Evolutionary conservation across 257 asterid genomes (phyloP).

Genomic region (Capsicum pubescens): DNA sequence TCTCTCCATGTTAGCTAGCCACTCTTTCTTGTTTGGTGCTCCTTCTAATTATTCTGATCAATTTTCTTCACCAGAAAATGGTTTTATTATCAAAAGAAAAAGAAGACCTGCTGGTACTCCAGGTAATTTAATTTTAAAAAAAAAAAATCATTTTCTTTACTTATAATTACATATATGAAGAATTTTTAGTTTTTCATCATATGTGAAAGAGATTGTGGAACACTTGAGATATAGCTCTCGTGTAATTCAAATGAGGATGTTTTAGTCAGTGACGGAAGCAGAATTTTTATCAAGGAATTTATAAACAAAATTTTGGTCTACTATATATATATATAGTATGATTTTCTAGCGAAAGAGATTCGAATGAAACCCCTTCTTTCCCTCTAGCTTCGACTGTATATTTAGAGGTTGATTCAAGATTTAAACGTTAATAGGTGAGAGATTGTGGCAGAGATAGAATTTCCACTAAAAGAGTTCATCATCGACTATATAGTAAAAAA

Average conservation of each 20-base stretch:
- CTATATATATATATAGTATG: neutral
- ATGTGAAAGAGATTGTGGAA: neutral
- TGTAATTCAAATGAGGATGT: too few species aligned
- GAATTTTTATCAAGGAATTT: neutral
- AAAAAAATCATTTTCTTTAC: too few species aligned
- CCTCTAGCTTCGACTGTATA: neutral
- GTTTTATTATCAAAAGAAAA: constrained; percentile 39
- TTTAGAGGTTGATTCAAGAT: neutral
- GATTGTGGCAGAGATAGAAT: neutral
- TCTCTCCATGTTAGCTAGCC: constrained; percentile 39
- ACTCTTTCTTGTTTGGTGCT: constrained; percentile 43
- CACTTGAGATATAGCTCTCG: neutral
- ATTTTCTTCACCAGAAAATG: constrained; percentile 39
- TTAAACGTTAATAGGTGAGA: neutral
- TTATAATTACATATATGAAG: neutral
- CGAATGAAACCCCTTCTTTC: neutral
- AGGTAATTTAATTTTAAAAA: constrained; percentile 29
- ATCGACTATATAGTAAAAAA: too few species aligned
- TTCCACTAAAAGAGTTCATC: too few species aligned
- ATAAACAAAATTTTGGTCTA: neutral
- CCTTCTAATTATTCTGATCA: constrained; percentile 35
- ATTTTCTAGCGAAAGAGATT: neutral
- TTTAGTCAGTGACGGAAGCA: too few species aligned
- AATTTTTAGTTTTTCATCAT: too few species aligned
- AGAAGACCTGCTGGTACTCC: constrained; percentile 57